Conservation (phyloP, 73 alveolate genomes). For the Symbiodinium pilosum region DNA sequence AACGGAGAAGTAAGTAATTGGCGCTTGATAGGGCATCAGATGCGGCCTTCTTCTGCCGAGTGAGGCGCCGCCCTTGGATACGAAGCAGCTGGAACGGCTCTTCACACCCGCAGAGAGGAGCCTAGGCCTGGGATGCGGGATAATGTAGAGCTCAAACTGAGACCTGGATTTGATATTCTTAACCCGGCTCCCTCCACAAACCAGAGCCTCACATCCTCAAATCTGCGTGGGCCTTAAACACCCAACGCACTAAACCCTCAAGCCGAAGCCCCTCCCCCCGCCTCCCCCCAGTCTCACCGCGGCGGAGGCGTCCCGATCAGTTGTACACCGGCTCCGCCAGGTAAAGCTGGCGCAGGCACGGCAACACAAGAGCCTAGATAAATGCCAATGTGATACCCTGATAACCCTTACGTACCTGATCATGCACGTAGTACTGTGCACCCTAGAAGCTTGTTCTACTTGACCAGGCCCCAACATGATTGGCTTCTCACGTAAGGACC, state of each 20-base stretch:
- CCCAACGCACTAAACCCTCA: background rate
- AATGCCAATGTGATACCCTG: too few relatives aligned
- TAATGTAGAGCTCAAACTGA: background rate
- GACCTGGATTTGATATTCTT: background rate
- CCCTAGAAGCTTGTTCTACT: too few relatives aligned
- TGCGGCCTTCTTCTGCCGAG: background rate
- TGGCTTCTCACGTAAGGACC: too few relatives aligned
- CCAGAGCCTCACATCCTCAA: background rate
- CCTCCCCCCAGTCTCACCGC: background rate
- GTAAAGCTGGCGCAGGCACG: background rate
- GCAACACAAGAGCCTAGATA: background rate
- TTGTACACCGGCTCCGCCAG: background rate
- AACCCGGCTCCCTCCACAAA: too few relatives aligned
- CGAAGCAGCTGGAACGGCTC: conserved; percentile 30
- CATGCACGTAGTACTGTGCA: too few relatives aligned
- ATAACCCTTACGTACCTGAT: too few relatives aligned
- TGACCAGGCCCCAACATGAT: too few relatives aligned
- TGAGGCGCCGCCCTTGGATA: conserved; percentile 21
- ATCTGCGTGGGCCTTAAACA: background rate
- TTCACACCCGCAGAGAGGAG: background rate
- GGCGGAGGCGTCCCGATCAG: background rate
- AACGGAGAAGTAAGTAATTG: too few relatives aligned
- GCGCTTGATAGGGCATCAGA: too few relatives aligned
- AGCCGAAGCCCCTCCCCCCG: background rate
- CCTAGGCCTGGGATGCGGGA: background rate